A percentile compares a stretch with the other conserved stretches of the same genome.
phyloP scores from a whole-genome alignment of 116 monocot species.

The Posidonia oceanica region DNA sequence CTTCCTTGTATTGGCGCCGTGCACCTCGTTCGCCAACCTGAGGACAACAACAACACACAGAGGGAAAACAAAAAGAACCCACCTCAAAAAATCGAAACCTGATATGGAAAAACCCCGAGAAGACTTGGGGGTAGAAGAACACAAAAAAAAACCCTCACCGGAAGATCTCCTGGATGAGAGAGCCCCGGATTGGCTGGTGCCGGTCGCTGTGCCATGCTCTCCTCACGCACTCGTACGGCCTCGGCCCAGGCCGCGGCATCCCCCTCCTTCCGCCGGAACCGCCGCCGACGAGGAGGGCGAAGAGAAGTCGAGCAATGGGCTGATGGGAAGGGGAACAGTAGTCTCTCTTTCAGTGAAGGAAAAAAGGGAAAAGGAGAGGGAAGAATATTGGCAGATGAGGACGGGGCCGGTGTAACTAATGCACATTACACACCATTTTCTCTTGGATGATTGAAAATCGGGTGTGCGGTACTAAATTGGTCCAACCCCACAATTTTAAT shows the following conservation, averaged over 20 bases:
- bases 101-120: not conserved
- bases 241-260: constrained; percentile 47
- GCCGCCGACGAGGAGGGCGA: not conserved
- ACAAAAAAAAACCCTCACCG: constrained; percentile 24
- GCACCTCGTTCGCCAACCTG: constrained; percentile 58
- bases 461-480: too few relatives aligned
- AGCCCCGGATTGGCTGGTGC: constrained; percentile 77
- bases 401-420: not conserved
- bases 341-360: not conserved
- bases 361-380: not conserved
- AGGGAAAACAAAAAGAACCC: not conserved
- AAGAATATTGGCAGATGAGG: not conserved
- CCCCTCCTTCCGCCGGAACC: not conserved
- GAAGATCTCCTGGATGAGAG: constrained; percentile 88
- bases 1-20: constrained; percentile 38
- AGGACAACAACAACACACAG: not conserved
- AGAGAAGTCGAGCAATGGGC: not conserved
- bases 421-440: not conserved
- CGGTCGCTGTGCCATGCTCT: constrained; percentile 95
- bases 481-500: too few relatives aligned
- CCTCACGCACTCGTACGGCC: constrained; percentile 89
- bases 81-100: not conserved
- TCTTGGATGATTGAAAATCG: too few relatives aligned
- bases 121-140: not conserved
- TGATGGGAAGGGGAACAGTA: too few relatives aligned